phyloP scores from a whole-genome alignment of 352 stramenopile genomes.

The Pythium aristosporum region DNA sequence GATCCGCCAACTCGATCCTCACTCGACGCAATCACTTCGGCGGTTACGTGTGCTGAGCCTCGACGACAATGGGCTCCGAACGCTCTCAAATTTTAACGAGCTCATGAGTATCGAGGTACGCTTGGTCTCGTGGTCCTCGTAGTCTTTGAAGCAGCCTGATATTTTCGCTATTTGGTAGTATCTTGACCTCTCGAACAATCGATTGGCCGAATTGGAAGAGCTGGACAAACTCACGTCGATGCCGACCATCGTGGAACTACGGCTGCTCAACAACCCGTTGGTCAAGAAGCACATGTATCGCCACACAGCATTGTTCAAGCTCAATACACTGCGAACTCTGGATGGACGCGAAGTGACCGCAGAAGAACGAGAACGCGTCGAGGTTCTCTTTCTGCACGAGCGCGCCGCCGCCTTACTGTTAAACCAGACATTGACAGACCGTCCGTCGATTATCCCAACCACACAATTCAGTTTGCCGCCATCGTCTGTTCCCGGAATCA shows the following conservation, averaged over 20 bases:
- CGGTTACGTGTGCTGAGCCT: constrained; percentile 63
- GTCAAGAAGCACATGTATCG: constrained; percentile 85
- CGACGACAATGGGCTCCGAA: constrained; percentile 80
- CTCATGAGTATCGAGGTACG: constrained; percentile 68
- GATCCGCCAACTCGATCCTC: constrained; percentile 73
- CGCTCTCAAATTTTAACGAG: constrained; percentile 64
- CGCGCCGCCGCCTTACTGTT: constrained; percentile 34
- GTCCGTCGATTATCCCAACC: constrained; percentile 4
- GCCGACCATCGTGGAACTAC: constrained; percentile 64
- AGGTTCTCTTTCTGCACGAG: constrained; percentile 71
- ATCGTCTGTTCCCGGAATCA: constrained; percentile 42
- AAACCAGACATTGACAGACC: background rate
- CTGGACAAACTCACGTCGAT: constrained; percentile 62
- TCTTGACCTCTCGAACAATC: constrained; percentile 79
- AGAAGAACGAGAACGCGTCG: constrained; percentile 76
- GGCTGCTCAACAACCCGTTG: constrained; percentile 68
- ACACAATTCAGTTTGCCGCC: constrained; percentile 38
- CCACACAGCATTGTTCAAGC: constrained; percentile 57
- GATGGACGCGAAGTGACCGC: constrained; percentile 69
- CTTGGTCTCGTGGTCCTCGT: background rate
- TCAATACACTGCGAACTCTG: constrained; percentile 52
- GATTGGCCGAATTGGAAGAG: constrained; percentile 74
- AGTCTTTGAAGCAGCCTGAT: background rate
- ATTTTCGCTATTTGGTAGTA: constrained; percentile 29
- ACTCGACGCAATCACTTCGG: constrained; percentile 43